A percentile compares a stretch with the other conserved stretches of the same genome.
These are phyloP conservation scores for Venturia nashicola DNA, from an alignment of 2,329 filamentous ascomycete species.

Conservation along the genomic window DNA sequence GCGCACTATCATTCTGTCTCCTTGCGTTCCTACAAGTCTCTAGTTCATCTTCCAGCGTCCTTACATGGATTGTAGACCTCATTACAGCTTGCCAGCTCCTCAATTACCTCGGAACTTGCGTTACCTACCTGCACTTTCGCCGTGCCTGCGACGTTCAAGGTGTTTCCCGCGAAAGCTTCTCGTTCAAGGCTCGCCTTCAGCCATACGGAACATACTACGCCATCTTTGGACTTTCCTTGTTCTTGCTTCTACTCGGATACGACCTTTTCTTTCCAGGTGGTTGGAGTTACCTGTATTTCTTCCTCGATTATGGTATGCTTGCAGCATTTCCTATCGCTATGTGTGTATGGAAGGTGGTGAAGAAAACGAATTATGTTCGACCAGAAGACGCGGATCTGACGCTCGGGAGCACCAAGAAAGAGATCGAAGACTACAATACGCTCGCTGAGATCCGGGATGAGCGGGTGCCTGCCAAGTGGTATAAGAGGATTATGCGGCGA, in stretches of 20 bases:
- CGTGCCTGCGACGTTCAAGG: constrained; percentile 39
- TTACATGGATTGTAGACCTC: constrained; percentile 39
- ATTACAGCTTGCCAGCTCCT: constrained; percentile 48
- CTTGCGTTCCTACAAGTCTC: constrained; percentile 23
- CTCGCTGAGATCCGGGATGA: background rate
- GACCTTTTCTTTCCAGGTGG: constrained; percentile 29
- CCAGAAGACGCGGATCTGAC: constrained; percentile 8
- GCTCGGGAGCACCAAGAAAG: constrained; percentile 7
- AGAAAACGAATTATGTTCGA: constrained; percentile 9
- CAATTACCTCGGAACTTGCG: constrained; percentile 48
- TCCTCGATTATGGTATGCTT: constrained; percentile 33
- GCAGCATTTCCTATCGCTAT: background rate
- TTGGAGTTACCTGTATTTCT: constrained; percentile 32
- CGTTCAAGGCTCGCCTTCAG: constrained; percentile 34
- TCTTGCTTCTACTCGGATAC: constrained; percentile 44
- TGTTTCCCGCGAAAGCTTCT: constrained; percentile 39
- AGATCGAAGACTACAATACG: constrained; percentile 10
- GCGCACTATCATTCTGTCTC: constrained; percentile 31
- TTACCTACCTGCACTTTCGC: constrained; percentile 49
- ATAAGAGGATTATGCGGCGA: constrained; percentile 6
- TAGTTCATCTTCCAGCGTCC: constrained; percentile 18
- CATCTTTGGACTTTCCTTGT: constrained; percentile 19
- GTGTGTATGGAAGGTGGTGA: constrained; percentile 8
- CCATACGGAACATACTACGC: constrained; percentile 46
- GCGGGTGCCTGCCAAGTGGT: background rate